Evolutionary conservation across 208 protist genomes (phyloP).

Genomic region (Trypanosoma cruzi): DNA sequence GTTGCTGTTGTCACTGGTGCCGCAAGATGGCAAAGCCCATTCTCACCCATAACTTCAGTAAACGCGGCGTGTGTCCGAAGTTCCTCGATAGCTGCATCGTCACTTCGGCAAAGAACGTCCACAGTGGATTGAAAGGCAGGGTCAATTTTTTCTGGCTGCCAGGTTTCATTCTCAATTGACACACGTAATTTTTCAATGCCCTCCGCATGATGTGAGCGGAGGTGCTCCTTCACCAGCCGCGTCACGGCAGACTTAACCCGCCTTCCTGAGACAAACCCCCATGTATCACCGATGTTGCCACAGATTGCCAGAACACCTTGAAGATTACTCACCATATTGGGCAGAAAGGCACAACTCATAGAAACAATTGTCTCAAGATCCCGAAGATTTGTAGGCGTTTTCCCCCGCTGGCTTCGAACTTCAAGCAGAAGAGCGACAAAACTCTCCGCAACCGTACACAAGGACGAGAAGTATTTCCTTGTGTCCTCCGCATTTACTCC

Average conservation of each 20-base stretch:
- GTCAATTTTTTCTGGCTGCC: conserved; percentile 60
- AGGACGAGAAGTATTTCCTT: conserved; percentile 19
- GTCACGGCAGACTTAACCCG: conserved; percentile 49
- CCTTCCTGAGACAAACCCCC: conserved; percentile 26
- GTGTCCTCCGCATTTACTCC: conserved; percentile 11
- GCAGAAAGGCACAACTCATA: conserved; percentile 16
- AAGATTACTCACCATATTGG: conserved; percentile 19
- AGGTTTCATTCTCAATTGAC: conserved; percentile 72
- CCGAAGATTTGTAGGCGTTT: conserved; percentile 23
- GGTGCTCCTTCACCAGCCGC: conserved; percentile 53
- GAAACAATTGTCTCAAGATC: conserved; percentile 29
- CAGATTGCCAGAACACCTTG: conserved; percentile 16
- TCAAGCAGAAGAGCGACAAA: conserved; percentile 30
- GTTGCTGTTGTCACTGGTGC: background rate
- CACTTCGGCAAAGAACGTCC: conserved; percentile 59
- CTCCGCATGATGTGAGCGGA: conserved; percentile 52
- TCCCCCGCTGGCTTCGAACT: conserved; percentile 22
- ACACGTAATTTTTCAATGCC: conserved; percentile 68
- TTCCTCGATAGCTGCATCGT: conserved; percentile 29
- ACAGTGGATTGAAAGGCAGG: conserved; percentile 62
- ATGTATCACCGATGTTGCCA: conserved; percentile 15
- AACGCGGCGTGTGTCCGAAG: conserved; percentile 18
- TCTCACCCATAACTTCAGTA: conserved; percentile 10
- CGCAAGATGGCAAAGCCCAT: background rate
- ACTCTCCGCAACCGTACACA: conserved; percentile 23